phyloP scores from a whole-genome alignment of 2,329 filamentous ascomycete species.

The Aspergillus sp. region DNA sequence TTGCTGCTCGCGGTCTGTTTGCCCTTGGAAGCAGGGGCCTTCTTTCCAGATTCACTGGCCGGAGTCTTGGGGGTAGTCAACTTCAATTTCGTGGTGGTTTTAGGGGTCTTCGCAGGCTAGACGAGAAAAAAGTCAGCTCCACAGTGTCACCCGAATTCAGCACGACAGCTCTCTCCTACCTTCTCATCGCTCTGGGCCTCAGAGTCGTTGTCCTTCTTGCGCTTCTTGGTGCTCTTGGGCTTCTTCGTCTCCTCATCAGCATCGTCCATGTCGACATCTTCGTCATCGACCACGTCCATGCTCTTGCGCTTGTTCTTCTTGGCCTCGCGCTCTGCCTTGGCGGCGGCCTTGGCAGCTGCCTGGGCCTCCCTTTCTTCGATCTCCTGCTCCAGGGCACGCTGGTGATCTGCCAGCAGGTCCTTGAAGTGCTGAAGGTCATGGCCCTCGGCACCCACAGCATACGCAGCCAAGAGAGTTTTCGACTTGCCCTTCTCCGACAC shows the following conservation, averaged over 20 bases:
- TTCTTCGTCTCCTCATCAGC: slow-evolving; percentile 52
- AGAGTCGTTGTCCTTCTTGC: slow-evolving; percentile 69
- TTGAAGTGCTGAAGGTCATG: slow-evolving; percentile 83
- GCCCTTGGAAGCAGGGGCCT: slow-evolving; percentile 55
- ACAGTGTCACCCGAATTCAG: neutral
- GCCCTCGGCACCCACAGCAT: slow-evolving; percentile 74
- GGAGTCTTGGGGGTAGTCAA: slow-evolving; percentile 62
- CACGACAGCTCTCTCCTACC: slow-evolving; percentile 48
- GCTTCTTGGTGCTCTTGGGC: slow-evolving; percentile 69
- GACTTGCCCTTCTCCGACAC: slow-evolving; percentile 71
- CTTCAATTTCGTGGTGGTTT: slow-evolving; percentile 58
- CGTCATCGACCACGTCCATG: slow-evolving; percentile 54
- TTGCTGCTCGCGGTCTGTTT: slow-evolving; percentile 59
- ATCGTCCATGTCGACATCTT: slow-evolving; percentile 58
- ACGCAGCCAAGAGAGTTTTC: slow-evolving; percentile 78
- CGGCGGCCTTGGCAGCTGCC: slow-evolving; percentile 56
- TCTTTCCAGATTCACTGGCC: slow-evolving; percentile 47
- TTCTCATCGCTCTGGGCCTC: slow-evolving; percentile 71
- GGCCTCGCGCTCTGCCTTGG: slow-evolving; percentile 56
- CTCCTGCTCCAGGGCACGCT: slow-evolving; percentile 57
- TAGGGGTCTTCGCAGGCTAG: slow-evolving; percentile 66
- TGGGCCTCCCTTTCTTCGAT: slow-evolving; percentile 68
- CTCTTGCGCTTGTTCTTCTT: slow-evolving; percentile 53
- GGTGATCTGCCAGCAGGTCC: slow-evolving; percentile 65
- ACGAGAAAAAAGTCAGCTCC: slow-evolving; percentile 23